phyloP scores from a whole-genome alignment of 495 filamentous ascomycete species.

The Talaromyces wortmannii region DNA sequence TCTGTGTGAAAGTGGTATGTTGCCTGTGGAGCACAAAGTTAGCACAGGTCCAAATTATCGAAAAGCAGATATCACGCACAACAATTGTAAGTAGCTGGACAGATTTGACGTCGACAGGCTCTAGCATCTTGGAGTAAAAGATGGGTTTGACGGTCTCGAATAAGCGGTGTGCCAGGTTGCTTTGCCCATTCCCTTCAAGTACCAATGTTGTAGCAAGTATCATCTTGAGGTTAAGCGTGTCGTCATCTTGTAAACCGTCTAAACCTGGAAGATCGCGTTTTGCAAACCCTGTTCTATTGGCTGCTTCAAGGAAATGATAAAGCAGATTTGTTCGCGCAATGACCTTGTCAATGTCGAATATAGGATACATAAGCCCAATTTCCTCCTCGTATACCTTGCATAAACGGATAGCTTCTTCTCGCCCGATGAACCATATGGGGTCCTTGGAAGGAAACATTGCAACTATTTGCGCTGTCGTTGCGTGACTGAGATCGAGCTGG shows the following conservation, averaged over 20 bases:
- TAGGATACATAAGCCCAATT: constrained; percentile 79
- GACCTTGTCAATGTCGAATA: constrained; percentile 63
- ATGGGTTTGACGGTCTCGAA: constrained; percentile 64
- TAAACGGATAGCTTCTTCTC: constrained; percentile 65
- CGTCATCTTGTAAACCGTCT: constrained; percentile 61
- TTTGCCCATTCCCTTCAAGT: constrained; percentile 69
- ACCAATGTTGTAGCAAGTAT: constrained; percentile 68
- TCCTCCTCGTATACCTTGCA: constrained; percentile 75
- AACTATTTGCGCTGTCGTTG: constrained; percentile 22
- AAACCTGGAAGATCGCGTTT: constrained; percentile 45
- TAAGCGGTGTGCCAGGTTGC: constrained; percentile 60
- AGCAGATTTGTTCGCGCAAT: constrained; percentile 58
- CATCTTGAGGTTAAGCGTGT: constrained; percentile 68
- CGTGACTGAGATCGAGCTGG: constrained; percentile 42
- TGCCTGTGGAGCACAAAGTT: constrained; percentile 35
- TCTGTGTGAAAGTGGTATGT: constrained; percentile 81
- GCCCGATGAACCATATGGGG: constrained; percentile 66
- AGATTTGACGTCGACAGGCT: constrained; percentile 56
- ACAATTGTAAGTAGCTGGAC: constrained; percentile 69
- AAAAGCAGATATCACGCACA: constrained; percentile 30
- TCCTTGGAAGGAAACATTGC: constrained; percentile 49
- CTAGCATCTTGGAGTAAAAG: constrained; percentile 63
- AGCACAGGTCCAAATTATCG: neutral
- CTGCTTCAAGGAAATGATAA: constrained; percentile 66
- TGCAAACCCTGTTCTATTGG: constrained; percentile 48